These are phyloP conservation scores for Pichia sp. DNA, from an alignment of 1,139 yeast genomes.

Conservation along the genomic window DNA sequence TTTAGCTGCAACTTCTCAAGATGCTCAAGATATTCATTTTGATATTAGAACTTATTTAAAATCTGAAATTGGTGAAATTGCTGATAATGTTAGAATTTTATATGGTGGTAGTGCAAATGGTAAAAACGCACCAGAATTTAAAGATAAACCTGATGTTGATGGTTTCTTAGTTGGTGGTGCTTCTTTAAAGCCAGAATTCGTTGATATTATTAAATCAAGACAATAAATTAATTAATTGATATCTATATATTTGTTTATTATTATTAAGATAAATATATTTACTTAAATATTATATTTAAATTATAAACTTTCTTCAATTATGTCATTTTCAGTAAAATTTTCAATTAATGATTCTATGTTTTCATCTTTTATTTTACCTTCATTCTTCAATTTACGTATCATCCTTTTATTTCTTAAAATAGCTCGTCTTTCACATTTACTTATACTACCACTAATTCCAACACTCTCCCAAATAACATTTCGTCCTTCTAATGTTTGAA, in stretches of 20 bases:
- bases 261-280: neutral
- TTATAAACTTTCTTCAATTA: slow-evolving; percentile 3
- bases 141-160: slow-evolving; percentile 88
- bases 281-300: neutral
- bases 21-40: slow-evolving; percentile 92
- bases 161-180: slow-evolving; percentile 99
- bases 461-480: slow-evolving; percentile 54
- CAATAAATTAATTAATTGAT: slow-evolving; percentile 36
- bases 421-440: slow-evolving; percentile 69
- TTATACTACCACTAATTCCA: slow-evolving; percentile 83
- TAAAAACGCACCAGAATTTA: slow-evolving; percentile 83
- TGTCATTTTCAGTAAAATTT: neutral
- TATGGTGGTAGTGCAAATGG: slow-evolving; percentile 99
- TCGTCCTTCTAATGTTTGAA: slow-evolving; percentile 47
- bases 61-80: slow-evolving; percentile 73
- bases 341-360: neutral
- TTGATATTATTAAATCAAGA: slow-evolving; percentile 92
- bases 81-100: slow-evolving; percentile 77
- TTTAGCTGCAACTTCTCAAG: slow-evolving; percentile 96
- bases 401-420: slow-evolving; percentile 26
- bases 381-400: slow-evolving; percentile 1
- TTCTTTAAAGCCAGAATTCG: slow-evolving; percentile 94
- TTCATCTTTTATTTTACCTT: neutral
- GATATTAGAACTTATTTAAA: slow-evolving; percentile 79
- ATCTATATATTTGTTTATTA: too few relatives aligned